A percentile compares a stretch with the other conserved stretches of the same genome.
Conservation (phyloP, 257 asterid species). For the Cordia subcordata region DNA sequence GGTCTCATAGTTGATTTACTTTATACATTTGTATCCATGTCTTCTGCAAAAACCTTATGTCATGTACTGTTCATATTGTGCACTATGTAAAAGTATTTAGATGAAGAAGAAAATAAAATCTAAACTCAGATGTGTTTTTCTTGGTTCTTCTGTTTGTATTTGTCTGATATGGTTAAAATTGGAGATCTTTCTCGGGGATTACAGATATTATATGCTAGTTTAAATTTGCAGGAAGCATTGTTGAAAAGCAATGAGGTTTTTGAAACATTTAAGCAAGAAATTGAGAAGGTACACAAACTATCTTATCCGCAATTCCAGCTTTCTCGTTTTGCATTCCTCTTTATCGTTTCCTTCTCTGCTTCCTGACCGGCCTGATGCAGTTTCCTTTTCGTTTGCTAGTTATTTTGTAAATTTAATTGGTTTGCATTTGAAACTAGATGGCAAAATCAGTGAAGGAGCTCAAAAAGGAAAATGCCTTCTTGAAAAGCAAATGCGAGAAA, state of each 20-base stretch:
- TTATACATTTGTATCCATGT: no score
- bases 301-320: slow-evolving; percentile 6
- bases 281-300: slow-evolving; percentile 64
- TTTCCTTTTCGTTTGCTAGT: not conserved
- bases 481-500: slow-evolving; percentile 78
- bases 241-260: slow-evolving; percentile 95
- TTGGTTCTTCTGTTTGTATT: not conserved
- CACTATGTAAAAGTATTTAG: no score
- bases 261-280: slow-evolving; percentile 93
- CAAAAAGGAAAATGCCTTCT: slow-evolving; percentile 78
- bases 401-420: slow-evolving; percentile 2
- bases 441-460: slow-evolving; percentile 84
- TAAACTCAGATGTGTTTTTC: not conserved
- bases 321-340: not conserved
- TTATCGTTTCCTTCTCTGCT: not conserved
- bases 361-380: slow-evolving; percentile 3
- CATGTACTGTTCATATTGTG: no score
- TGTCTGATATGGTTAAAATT: not conserved
- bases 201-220: not conserved
- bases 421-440: slow-evolving; percentile 51
- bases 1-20: no score
- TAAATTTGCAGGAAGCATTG: slow-evolving; percentile 73
- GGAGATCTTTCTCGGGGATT: no score
- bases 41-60: no score
- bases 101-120: not conserved